Percentiles rank a stretch among this genome's conserved stretches.
phyloP scores from a whole-genome alignment of 805 yeast species.

The Suhomyces pyralidae region DNA sequence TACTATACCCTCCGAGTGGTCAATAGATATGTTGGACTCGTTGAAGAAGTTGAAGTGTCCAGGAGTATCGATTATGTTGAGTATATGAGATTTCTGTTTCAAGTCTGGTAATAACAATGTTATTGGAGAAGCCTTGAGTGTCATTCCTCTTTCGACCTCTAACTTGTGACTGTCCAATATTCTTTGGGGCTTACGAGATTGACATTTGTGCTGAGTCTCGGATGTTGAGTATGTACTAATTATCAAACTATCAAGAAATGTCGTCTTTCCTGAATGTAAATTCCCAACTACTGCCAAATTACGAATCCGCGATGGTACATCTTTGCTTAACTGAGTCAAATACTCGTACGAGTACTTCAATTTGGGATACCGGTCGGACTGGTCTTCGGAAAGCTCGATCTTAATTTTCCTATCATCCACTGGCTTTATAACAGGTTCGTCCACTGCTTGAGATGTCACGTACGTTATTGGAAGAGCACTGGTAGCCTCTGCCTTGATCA shows the following conservation, averaged over 20 bases:
- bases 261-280: conserved; percentile 82
- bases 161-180: conserved; percentile 71
- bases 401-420: conserved; percentile 37
- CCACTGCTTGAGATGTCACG: conserved; percentile 10
- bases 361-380: conserved; percentile 47
- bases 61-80: conserved; percentile 80
- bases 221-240: conserved; percentile 42
- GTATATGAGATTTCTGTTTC: conserved; percentile 48
- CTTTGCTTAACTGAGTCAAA: conserved; percentile 44
- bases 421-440: conserved; percentile 67
- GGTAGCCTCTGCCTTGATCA: not conserved
- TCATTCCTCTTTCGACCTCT: conserved; percentile 68
- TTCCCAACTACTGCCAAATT: conserved; percentile 80
- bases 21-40: conserved; percentile 58
- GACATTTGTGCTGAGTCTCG: conserved; percentile 23
- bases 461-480: conserved; percentile 5
- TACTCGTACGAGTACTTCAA: conserved; percentile 62
- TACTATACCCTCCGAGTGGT: conserved; percentile 61
- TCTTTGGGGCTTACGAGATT: conserved; percentile 47
- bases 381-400: conserved; percentile 29
- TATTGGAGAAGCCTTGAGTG: conserved; percentile 62
- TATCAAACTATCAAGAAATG: conserved; percentile 66
- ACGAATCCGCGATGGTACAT: conserved; percentile 61
- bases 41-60: conserved; percentile 87
- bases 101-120: conserved; percentile 56